phyloP scores from a whole-genome alignment of 495 filamentous ascomycete genomes.

The Pyrenula aspistea region DNA sequence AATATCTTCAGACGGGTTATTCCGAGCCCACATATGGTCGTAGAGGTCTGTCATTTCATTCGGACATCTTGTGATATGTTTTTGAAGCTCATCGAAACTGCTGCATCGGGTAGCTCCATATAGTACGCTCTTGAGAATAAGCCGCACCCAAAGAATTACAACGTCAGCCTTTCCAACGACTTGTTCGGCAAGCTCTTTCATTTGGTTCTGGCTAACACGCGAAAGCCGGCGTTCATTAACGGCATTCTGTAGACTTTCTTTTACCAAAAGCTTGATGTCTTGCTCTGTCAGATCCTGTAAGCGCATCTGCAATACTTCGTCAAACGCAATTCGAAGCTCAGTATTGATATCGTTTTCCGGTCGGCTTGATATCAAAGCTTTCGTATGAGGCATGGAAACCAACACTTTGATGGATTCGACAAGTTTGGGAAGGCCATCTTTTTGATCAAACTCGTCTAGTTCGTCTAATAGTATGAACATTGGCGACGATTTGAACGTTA shows the following conservation, averaged over 20 bases:
- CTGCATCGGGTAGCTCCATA: not conserved
- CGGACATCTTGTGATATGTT: not conserved
- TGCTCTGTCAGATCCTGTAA: not conserved
- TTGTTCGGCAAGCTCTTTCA: not conserved
- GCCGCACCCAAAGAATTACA: not conserved
- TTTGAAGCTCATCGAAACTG: not conserved
- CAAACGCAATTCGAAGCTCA: not conserved
- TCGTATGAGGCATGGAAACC: not conserved
- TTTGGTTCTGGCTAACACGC: not conserved
- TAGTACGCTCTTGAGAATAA: not conserved
- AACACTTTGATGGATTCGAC: not conserved
- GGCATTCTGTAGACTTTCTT: not conserved
- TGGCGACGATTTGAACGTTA: not conserved
- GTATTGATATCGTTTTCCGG: not conserved
- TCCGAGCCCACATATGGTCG: not conserved
- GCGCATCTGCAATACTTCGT: not conserved
- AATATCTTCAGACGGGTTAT: not conserved
- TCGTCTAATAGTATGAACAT: not conserved
- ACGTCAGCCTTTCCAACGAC: not conserved
- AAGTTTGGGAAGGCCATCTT: not conserved
- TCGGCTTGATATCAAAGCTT: not conserved
- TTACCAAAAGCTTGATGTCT: not conserved
- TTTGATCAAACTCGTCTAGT: not conserved
- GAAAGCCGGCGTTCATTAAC: not conserved
- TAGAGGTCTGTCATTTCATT: not conserved